A percentile compares a stretch with the other conserved stretches of the same genome.
Evolutionary conservation across 2,329 filamentous ascomycete species (phyloP).

Genomic region (Myriosclerotinia duriaeana): DNA sequence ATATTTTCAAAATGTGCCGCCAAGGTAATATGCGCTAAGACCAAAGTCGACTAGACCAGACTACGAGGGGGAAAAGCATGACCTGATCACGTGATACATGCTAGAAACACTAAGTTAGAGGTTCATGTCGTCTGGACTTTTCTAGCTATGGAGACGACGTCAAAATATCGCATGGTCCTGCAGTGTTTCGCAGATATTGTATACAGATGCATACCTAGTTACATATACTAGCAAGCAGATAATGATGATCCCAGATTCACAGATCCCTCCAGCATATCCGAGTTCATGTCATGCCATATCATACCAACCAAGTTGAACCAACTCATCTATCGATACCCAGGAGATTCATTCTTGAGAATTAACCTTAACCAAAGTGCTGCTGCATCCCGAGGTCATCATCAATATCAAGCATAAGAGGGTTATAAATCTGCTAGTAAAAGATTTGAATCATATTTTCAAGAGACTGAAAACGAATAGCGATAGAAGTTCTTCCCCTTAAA

Average conservation of each 20-base stretch:
- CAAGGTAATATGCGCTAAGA: neutral
- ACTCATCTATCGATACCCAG: neutral
- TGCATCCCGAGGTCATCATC: neutral
- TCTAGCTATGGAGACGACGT: neutral
- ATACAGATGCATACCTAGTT: neutral
- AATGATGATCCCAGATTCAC: neutral
- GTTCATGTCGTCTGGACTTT: neutral
- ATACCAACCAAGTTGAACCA: neutral
- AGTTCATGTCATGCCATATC: neutral
- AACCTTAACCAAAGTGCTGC: neutral
- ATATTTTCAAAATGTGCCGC: constrained; percentile 21
- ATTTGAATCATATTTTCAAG: neutral
- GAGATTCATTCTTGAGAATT: neutral
- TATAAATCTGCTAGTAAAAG: neutral
- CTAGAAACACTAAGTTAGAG: neutral
- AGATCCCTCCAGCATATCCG: neutral
- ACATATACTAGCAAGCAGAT: neutral
- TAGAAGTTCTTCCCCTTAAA: too few species aligned
- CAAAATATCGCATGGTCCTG: neutral
- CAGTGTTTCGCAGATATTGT: neutral
- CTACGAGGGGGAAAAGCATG: fast-evolving
- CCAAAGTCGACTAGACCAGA: neutral
- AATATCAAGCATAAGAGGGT: neutral
- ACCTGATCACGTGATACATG: neutral
- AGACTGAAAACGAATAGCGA: neutral